These are phyloP conservation scores for Sphagnum magellanicum DNA, from an alignment of 228 moss, liverwort and hornwort genomes.

Conservation along the genomic window DNA sequence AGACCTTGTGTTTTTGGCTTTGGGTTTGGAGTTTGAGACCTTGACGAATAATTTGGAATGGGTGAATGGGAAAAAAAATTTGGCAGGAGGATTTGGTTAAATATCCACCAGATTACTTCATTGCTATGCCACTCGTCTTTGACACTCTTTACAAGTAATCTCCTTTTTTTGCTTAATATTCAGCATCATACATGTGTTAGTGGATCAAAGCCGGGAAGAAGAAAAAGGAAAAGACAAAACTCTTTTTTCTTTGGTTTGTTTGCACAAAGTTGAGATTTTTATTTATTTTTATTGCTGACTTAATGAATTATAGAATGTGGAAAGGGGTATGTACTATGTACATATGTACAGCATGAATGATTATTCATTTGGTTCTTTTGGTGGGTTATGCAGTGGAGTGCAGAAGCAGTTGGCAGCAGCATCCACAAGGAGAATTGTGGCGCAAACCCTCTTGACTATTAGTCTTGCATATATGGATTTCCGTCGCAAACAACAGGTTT, in stretches of 20 bases:
- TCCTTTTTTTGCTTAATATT: background rate
- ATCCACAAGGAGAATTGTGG: conserved; percentile 49
- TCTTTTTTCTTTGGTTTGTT: too few relatives aligned
- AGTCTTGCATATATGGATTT: conserved; percentile 61
- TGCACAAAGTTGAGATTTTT: too few relatives aligned
- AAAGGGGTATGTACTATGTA: too few relatives aligned
- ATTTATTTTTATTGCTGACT: too few relatives aligned
- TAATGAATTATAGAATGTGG: too few relatives aligned
- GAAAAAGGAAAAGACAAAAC: too few relatives aligned
- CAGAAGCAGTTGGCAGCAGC: conserved; percentile 59
- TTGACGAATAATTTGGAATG: too few relatives aligned
- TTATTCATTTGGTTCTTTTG: background rate
- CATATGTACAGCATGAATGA: background rate
- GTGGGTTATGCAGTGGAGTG: conserved; percentile 51
- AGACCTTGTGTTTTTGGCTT: too few relatives aligned
- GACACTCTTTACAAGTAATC: conserved; percentile 70
- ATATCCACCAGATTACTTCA: conserved; percentile 68
- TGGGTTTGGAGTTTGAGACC: too few relatives aligned
- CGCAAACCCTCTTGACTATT: conserved; percentile 40
- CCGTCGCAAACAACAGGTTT: conserved; percentile 43
- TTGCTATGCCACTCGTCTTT: conserved; percentile 75
- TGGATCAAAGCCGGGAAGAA: too few relatives aligned
- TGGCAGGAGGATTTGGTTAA: conserved; percentile 57
- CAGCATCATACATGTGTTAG: too few relatives aligned
- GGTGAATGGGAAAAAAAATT: too few relatives aligned